Conservation (phyloP, 2,329 filamentous ascomycete genomes). For the Xylaria sp. region DNA sequence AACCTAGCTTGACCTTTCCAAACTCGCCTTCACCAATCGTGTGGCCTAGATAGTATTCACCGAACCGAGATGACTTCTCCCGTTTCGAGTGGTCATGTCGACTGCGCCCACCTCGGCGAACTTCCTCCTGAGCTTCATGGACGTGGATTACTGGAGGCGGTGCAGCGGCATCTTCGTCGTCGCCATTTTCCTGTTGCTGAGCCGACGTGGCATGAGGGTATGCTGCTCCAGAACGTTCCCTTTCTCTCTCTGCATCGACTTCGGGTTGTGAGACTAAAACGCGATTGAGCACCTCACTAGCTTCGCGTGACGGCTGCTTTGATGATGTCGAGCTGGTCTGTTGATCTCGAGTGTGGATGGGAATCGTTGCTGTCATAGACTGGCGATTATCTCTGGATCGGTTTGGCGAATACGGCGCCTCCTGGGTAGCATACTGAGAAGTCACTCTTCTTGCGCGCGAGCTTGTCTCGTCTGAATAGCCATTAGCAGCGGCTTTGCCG, state of each 20-base stretch:
- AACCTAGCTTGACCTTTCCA: conserved; percentile 96
- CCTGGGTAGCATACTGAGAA: conserved; percentile 35
- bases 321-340: conserved; percentile 45
- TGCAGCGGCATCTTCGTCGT: conserved; percentile 37
- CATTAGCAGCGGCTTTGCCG: conserved; percentile 32
- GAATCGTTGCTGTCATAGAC: conserved; percentile 36
- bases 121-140: conserved; percentile 40
- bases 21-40: conserved; percentile 98
- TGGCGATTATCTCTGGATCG: conserved; percentile 39
- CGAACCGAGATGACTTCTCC: conserved; percentile 81
- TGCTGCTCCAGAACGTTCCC: conserved; percentile 62
- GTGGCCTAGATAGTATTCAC: conserved; percentile 91
- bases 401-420: conserved; percentile 37
- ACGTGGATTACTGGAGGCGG: conserved; percentile 42
- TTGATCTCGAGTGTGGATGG: conserved; percentile 40
- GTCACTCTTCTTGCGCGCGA: conserved; percentile 37
- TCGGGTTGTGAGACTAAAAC: conserved; percentile 71
- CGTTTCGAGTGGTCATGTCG: conserved; percentile 55
- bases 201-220: conserved; percentile 35
- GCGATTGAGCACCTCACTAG: conserved; percentile 72
- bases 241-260: conserved; percentile 66
- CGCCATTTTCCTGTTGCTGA: conserved; percentile 25
- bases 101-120: conserved; percentile 47
- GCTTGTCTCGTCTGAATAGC: conserved; percentile 32
- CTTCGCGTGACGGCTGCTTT: conserved; percentile 63